Conservation (phyloP, 2,329 filamentous ascomycete genomes). For the Nannizziopsis arthrosporioides region DNA sequence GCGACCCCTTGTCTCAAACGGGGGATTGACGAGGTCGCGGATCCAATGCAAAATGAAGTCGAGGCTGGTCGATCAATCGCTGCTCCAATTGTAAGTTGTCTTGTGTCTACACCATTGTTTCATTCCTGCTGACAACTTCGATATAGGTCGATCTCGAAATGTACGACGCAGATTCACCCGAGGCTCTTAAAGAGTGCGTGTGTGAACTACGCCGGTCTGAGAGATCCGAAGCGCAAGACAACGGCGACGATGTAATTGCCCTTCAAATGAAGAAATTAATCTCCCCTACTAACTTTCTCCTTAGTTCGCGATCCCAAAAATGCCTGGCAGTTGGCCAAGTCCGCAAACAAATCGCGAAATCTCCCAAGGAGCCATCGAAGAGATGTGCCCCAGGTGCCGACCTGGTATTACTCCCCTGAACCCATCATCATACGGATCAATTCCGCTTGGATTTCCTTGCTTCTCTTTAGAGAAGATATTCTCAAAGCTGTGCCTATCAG, state of each 20-base stretch:
- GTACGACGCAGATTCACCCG: neutral
- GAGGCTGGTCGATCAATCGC: conserved; percentile 3
- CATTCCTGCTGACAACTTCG: neutral
- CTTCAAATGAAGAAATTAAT: neutral
- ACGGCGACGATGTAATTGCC: conserved; percentile 1
- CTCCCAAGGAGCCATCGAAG: neutral
- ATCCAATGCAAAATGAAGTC: conserved; percentile 8
- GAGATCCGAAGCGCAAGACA: neutral
- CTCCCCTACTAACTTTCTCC: neutral
- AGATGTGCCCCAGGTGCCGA: neutral
- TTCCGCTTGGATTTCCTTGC: neutral
- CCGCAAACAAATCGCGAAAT: neutral
- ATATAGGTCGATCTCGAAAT: neutral
- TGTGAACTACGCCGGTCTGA: neutral
- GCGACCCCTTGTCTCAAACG: neutral
- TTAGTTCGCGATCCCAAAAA: neutral
- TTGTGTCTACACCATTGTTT: too few relatives aligned
- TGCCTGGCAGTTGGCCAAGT: conserved; percentile 2
- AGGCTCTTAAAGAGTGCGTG: neutral
- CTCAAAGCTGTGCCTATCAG: neutral
- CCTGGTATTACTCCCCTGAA: neutral
- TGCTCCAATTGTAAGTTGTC: neutral
- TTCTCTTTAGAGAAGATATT: neutral
- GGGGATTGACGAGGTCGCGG: conserved; percentile 1
- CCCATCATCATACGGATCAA: neutral